Base-by-base conservation (phyloP, 768 basidiomycete species). In the Trametes sanguinea region DNA sequence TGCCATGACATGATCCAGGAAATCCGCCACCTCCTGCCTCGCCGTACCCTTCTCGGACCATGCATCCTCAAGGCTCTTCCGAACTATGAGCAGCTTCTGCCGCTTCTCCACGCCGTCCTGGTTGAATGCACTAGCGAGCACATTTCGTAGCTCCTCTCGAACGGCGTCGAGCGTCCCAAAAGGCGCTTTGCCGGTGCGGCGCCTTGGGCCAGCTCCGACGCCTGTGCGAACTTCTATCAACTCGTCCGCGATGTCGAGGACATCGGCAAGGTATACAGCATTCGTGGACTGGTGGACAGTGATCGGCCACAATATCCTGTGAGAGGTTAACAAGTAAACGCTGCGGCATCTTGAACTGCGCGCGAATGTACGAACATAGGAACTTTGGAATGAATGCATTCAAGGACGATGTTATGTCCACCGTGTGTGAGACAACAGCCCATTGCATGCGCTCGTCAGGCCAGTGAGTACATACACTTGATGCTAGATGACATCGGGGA, bases 31-130 rank as follows among this genome's bases (percentile, higher is more conserved):
- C 35, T 37, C 35, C 35, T 11, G 6, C 35, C 35, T 6, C 35
- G 35, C 35, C 6, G 35, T 6, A 37, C 35, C 35, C 6, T 11
- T 37, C 35, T 37, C 35, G 11, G 35, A 37, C 35, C 35, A 37
- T 37, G 35, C 35, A 37, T 11, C 35, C 35, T 37, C 35, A 11
- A 37, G 35, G 6, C 35, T 37, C 35, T 37, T 11, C 11, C 35
- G 35, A 37, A 37, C 6, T 6, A 6, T 11, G 6, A 37, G 11
- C 11, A 37, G 35, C 35, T 11, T 6, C 11, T 11, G 35, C 13
- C 69, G 60, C 64, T 72, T 73, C 54, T 37, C 50, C 46, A 22
- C 45, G 7, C 72, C 72, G 27, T 72, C 72, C 46, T 67, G 59
- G 0, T 71, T 67, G 14, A 67, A 63, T 6, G 69, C 67, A 46